Percentiles rank a stretch among this genome's conserved stretches.
Conservation (phyloP, 106 monocot species). For the Phalaenopsis aphrodite region DNA sequence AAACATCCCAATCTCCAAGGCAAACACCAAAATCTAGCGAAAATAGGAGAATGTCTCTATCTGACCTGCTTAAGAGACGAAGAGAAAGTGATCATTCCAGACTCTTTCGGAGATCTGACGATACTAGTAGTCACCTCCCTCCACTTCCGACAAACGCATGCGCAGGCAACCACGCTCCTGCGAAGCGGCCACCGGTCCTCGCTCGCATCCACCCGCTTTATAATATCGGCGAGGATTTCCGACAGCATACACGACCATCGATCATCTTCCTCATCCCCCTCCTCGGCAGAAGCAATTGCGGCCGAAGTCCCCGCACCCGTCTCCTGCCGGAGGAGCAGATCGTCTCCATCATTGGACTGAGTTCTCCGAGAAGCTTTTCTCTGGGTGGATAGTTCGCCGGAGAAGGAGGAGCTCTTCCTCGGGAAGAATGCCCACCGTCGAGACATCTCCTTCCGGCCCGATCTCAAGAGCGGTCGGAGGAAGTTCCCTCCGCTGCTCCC, state of each 20-base stretch:
- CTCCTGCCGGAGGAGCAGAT: not conserved
- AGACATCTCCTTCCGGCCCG: slow-evolving; percentile 7
- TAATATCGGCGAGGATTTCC: slow-evolving; percentile 74
- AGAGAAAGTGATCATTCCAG: slow-evolving; percentile 80
- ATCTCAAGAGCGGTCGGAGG: no score
- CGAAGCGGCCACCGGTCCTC: slow-evolving; percentile 68
- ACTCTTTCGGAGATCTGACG: slow-evolving; percentile 39
- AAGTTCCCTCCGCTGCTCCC: no score
- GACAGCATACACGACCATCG: slow-evolving; percentile 72
- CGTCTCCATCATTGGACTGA: not conserved
- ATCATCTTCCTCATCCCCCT: slow-evolving; percentile 9
- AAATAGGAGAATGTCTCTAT: not conserved
- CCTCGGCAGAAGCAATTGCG: not conserved
- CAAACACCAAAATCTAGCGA: not conserved
- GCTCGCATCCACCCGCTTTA: slow-evolving; percentile 39
- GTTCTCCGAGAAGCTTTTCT: no score
- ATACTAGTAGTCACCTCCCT: slow-evolving; percentile 50
- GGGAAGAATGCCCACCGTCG: slow-evolving; percentile 8
- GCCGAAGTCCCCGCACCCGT: not conserved
- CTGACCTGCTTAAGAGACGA: slow-evolving; percentile 78
- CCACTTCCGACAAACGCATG: slow-evolving; percentile 70
- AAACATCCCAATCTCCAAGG: not conserved
- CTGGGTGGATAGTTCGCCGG: not conserved
- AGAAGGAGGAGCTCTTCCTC: not conserved
- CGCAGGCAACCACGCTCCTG: slow-evolving; percentile 70